These are phyloP conservation scores for Spatholobus suberectus DNA, from an alignment of 306 rosid species.

Conservation along the genomic window DNA sequence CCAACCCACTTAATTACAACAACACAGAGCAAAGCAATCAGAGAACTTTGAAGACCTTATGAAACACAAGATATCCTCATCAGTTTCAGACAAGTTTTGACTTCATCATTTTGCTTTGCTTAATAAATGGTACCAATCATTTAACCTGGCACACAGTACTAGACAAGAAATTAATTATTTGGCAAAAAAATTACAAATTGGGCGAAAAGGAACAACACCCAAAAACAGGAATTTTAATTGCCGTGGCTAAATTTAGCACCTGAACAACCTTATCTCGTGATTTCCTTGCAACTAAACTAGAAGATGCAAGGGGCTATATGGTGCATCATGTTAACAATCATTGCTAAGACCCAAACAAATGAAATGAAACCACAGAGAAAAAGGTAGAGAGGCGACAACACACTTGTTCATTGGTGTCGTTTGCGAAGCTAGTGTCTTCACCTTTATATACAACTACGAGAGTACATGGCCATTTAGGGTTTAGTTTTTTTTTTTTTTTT, in stretches of 20 bases:
- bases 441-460: not conserved
- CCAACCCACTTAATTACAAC: not conserved
- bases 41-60: conserved; percentile 60
- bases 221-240: conserved; percentile 21
- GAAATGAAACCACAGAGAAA: not conserved
- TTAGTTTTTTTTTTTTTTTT: not conserved
- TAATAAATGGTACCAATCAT: not conserved
- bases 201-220: not conserved
- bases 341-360: not conserved
- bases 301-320: conserved; percentile 58
- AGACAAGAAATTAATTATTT: not conserved
- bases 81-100: conserved; percentile 41
- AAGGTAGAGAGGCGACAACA: not conserved
- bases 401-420: no score
- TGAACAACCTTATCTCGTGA: conserved; percentile 45
- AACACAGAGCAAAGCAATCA: conserved; percentile 47
- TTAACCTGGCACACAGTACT: not conserved
- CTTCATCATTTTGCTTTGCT: conserved; percentile 55
- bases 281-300: conserved; percentile 56
- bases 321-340: conserved; percentile 36
- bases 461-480: not conserved
- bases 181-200: conserved; percentile 34
- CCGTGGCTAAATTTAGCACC: conserved; percentile 58
- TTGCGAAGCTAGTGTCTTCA: not conserved
- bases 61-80: conserved; percentile 37